Evolutionary conservation across 805 yeast species (phyloP), one percentile per base, ranked within the genome.

Genomic region (Starmerella tilneyi): DNA sequence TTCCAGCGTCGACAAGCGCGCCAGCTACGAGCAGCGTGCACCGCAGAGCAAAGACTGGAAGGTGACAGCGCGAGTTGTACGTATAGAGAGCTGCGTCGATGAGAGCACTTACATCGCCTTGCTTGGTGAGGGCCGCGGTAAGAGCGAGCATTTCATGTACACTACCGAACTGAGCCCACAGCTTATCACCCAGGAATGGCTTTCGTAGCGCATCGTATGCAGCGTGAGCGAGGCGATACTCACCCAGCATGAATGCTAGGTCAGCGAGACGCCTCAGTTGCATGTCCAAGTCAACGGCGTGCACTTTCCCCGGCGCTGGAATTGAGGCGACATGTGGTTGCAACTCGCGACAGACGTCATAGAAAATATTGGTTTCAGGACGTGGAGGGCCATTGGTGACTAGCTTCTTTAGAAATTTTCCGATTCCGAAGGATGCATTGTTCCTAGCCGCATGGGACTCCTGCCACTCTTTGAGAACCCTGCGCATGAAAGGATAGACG

Each of bases 161-260:
- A 0, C 94, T 77, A 0, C 96, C 94, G 41, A 79, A 73, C 55
- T 81, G 77, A 11, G 71, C 65, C 85, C 92, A 84, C 0, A 92
- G 84, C 63, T 79, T 81, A 56, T 81, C 92, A 48, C 75, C 73
- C 31, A 75, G 67, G 53, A 79, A 79, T 59, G 88, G 96, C 56
- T 81, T 80, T 48, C 80, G 79, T 30, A 85, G 70, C 41, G 84
- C 60, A 48, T 89, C 97, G 60, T 89, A 89, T 1, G 85, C 81
- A 1, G 82, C 69, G 57, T 81, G 80, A 3, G 96, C 92, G 47
- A 76, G 78, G 59, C 79, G 79, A 68, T 81, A 89, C 65, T 92
- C 96, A 29, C 86, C 74, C n/a, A 88, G 64, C 78, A 92, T 84
- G 56, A 89, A 77, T 6, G 86, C 78, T 84, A 94, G 84, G 61